Base-by-base conservation (phyloP, 495 filamentous ascomycete species). In the Astrothelium macrocarpum region DNA sequence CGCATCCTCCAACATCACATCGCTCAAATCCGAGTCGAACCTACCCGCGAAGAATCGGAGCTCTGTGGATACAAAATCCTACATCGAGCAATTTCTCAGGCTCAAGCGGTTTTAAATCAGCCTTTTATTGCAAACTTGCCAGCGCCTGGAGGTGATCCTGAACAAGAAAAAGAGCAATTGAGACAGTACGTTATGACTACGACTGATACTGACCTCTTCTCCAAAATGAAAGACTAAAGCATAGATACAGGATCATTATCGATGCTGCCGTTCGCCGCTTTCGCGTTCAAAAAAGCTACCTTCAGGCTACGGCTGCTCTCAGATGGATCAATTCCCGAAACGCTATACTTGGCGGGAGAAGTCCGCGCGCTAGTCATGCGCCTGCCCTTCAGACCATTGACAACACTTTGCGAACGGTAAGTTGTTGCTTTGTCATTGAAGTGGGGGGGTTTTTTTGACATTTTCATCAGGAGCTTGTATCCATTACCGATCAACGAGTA, bases 231-330 rank as follows among this genome's bases (percentile, higher is more conserved):
- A 49, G 18, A 20, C 43, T 49, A 49, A 49, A 49, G n/a, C 3
- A 12, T 1, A 39, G 7, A 43, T 25, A 28, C 66, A 93, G 90
- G 66, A 83, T 95, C 61, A 83, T 90, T 53, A 79, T 89, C 53
- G 91, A 96, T 66, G 86, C 89, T 45, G 86, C 82, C 68, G 81
- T 88, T 20, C 85, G 91, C 60, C 84, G 91, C 59, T 91, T 95
- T 79, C 87, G 90, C 74, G 90, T 83, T 39, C 90, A 94, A 72
- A 89, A 87, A 73, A 90, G 91, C 65, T 92, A 92, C 68, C 81
- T 93, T 20, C 85, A 87, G 31, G 87, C 89, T 45, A 83, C 83
- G 3, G 90, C 90, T 16, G 89, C 86, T 23, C 83, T 85, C 68
- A 81, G 89, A 72, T 96, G 91, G 91, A 77, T 89, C 67, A 86